phyloP scores from a whole-genome alignment of 805 yeast species.

The Zygosaccharomyces rouxii region DNA sequence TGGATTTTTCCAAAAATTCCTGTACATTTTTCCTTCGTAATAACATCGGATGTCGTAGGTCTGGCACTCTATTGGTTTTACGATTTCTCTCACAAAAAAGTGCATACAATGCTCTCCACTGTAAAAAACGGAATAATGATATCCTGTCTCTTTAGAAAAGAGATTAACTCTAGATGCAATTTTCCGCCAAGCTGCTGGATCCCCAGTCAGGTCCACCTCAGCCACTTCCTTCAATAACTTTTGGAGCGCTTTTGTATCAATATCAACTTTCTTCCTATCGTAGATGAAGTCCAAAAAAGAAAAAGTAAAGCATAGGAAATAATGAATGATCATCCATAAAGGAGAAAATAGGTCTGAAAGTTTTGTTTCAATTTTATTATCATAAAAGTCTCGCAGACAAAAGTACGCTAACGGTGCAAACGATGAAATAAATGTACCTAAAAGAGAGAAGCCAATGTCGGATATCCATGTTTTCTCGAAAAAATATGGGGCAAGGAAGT shows the following conservation, averaged over 20 bases:
- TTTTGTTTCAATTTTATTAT: no score
- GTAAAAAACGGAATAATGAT: not conserved
- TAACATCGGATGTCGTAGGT: not conserved
- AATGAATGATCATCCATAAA: slow-evolving; percentile 3
- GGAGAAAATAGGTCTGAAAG: not conserved
- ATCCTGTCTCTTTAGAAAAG: not conserved
- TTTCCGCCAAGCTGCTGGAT: slow-evolving; percentile 1
- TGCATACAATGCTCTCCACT: slow-evolving; percentile 1
- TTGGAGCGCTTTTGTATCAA: not conserved
- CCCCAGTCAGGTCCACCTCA: not conserved
- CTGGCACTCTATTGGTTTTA: slow-evolving; percentile 1
- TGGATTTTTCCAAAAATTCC: not conserved
- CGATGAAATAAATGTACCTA: not conserved
- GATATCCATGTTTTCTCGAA: not conserved
- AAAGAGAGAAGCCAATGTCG: not conserved
- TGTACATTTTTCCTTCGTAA: not conserved
- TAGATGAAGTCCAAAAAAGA: not conserved
- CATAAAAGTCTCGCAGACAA: no score
- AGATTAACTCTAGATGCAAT: slow-evolving; percentile 2
- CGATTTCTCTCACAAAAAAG: slow-evolving; percentile 2
- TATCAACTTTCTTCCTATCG: not conserved
- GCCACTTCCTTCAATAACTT: slow-evolving; percentile 3
- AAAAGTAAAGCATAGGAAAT: not conserved
- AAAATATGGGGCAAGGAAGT: not conserved
- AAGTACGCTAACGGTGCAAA: not conserved